phyloP scores from a whole-genome alignment of 1,139 yeast genomes.

The Geotrichum phurueaensis region DNA sequence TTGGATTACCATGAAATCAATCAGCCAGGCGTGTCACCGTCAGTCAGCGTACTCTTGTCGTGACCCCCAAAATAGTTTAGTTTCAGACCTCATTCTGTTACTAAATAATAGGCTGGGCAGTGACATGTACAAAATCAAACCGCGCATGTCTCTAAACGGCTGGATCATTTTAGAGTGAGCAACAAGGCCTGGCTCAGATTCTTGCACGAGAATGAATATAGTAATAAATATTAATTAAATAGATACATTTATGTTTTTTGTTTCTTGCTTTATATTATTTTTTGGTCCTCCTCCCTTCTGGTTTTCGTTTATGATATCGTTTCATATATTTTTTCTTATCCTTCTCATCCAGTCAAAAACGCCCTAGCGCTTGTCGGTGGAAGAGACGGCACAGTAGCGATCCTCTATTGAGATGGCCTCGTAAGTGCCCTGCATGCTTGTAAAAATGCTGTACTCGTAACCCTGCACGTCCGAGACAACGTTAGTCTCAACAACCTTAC shows the following conservation, averaged over 20 bases:
- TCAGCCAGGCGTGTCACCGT: neutral
- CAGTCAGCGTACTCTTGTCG: neutral
- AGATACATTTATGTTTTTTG: neutral
- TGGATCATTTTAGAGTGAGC: neutral
- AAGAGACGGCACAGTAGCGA: constrained; percentile 57
- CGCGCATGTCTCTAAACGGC: neutral
- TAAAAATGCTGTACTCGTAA: constrained; percentile 61
- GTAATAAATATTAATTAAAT: neutral
- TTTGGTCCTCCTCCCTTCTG: neutral
- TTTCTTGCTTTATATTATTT: neutral
- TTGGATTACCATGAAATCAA: neutral
- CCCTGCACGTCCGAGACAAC: constrained; percentile 65
- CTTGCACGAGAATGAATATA: neutral
- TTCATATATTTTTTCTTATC: neutral
- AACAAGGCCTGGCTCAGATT: neutral
- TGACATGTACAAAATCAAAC: neutral
- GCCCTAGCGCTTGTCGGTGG: neutral
- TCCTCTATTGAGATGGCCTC: constrained; percentile 86
- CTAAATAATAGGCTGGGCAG: neutral
- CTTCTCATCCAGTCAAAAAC: neutral
- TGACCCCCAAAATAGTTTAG: neutral
- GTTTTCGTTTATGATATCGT: neutral
- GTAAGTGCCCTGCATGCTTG: constrained; percentile 87
- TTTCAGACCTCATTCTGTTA: neutral
- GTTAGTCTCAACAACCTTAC: constrained; percentile 67